Evolutionary conservation across 1,284 basidiomycete species (phyloP).

Genomic region (Hypsizygus ulmarius): DNA sequence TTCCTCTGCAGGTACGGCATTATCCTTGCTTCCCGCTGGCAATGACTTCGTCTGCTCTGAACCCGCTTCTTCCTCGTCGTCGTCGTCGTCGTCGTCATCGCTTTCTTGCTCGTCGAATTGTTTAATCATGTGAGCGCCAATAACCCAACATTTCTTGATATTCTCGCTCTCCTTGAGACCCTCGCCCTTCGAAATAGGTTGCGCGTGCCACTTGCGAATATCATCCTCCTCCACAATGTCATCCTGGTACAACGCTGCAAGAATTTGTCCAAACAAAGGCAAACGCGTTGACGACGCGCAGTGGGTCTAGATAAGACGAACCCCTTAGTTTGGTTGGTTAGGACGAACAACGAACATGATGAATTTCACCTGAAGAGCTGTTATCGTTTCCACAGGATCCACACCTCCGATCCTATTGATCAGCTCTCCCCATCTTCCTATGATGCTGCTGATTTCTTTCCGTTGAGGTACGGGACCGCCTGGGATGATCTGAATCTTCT

Average conservation of each 20-base stretch:
- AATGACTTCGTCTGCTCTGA: not conserved
- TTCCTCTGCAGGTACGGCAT: constrained; percentile 10
- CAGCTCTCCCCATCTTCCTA: constrained; percentile 69
- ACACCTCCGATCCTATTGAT: constrained; percentile 75
- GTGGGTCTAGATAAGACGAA: constrained; percentile 43
- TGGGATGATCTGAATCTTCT: constrained; percentile 58
- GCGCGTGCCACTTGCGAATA: constrained; percentile 67
- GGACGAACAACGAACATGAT: constrained; percentile 1
- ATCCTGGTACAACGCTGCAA: constrained; percentile 72
- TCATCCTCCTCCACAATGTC: constrained; percentile 80
- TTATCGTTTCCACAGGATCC: constrained; percentile 71
- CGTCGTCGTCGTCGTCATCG: constrained; percentile 48
- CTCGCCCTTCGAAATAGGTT: constrained; percentile 48
- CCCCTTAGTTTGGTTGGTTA: constrained; percentile 6
- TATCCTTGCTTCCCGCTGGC: not conserved
- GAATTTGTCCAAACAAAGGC: constrained; percentile 70
- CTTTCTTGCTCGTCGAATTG: constrained; percentile 76
- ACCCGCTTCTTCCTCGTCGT: constrained; percentile 30
- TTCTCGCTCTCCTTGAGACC: constrained; percentile 48
- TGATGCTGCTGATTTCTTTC: constrained; percentile 54
- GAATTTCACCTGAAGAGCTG: constrained; percentile 59
- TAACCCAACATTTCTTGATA: constrained; percentile 64
- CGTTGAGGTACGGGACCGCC: constrained; percentile 54
- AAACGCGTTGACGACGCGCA: constrained; percentile 61
- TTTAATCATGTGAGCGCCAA: constrained; percentile 72